These are phyloP conservation scores for Pseudogymnoascus sp. DNA, from an alignment of 2,329 filamentous ascomycete species.

Conservation along the genomic window DNA sequence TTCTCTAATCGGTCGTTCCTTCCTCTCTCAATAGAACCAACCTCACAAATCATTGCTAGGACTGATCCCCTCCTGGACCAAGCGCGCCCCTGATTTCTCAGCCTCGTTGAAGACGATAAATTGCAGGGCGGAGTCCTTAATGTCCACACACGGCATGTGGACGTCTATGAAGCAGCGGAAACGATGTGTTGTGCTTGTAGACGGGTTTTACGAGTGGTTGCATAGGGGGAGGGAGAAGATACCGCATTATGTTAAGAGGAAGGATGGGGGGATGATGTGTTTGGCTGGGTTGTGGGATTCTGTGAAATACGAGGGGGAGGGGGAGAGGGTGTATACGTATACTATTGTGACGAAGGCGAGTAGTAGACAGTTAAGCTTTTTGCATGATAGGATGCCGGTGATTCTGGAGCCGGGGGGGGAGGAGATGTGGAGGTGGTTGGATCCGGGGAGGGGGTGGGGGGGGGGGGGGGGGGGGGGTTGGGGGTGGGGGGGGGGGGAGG, in stretches of 20 bases:
- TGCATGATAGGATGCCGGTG: conserved; percentile 95
- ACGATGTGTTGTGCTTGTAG: conserved; percentile 76
- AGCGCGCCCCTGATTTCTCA: conserved; percentile 68
- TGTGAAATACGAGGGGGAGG: conserved; percentile 65
- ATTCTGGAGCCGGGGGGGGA: conserved; percentile 72
- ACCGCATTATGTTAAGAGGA: conserved; percentile 75
- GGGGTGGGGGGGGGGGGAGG: too few relatives aligned
- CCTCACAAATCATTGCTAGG: conserved; percentile 32
- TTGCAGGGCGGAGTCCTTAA: conserved; percentile 81
- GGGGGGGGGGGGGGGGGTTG: conserved; percentile 69
- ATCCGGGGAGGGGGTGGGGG: conserved; percentile 69
- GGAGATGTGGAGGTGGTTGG: conserved; percentile 66
- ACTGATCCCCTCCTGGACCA: conserved; percentile 88
- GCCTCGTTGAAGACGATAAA: conserved; percentile 86
- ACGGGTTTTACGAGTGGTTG: conserved; percentile 96
- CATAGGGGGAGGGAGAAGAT: conserved; percentile 76
- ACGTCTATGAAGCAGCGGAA: conserved; percentile 82
- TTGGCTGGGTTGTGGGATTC: conserved; percentile 91
- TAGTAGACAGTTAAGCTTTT: conserved; percentile 72
- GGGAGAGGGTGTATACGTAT: conserved; percentile 75
- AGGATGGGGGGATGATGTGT: conserved; percentile 71
- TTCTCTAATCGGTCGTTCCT: not conserved
- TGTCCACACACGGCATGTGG: conserved; percentile 77
- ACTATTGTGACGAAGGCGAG: conserved; percentile 88
- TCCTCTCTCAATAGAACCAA: not conserved